Percentiles rank a stretch among this genome's conserved stretches.
Conservation (phyloP, 169 alveolate genomes). For the Cryptosporidium sp. region DNA sequence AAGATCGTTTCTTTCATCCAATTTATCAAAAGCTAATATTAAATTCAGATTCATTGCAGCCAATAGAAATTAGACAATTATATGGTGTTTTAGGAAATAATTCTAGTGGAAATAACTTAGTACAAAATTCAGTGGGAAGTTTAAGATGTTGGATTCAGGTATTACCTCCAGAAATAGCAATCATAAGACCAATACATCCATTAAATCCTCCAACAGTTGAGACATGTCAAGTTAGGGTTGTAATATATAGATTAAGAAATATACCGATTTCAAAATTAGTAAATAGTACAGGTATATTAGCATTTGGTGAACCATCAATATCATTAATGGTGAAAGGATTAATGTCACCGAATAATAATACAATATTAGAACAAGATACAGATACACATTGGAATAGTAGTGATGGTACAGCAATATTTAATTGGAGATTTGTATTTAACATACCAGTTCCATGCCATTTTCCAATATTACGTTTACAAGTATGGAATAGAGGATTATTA, state of each 20-base stretch:
- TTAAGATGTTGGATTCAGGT: slow-evolving; percentile 75
- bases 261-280: slow-evolving; percentile 62
- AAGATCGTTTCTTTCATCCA: slow-evolving; percentile 75
- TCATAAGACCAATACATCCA: slow-evolving; percentile 68
- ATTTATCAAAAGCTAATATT: slow-evolving; percentile 36
- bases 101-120: not conserved
- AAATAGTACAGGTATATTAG: slow-evolving; percentile 62
- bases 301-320: slow-evolving; percentile 72
- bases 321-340: slow-evolving; percentile 72
- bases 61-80: slow-evolving; percentile 68
- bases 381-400: slow-evolving; percentile 91
- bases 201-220: slow-evolving; percentile 72
- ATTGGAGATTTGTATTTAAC: slow-evolving; percentile 90
- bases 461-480: slow-evolving; percentile 86
- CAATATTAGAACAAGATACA: slow-evolving; percentile 78
- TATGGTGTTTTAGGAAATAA: slow-evolving; percentile 4
- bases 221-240: slow-evolving; percentile 74
- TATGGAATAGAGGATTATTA: slow-evolving; percentile 76
- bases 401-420: slow-evolving; percentile 89
- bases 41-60: slow-evolving; percentile 32
- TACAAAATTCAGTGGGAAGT: slow-evolving; percentile 60
- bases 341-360: slow-evolving; percentile 68
- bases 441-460: slow-evolving; percentile 87
- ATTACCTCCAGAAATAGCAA: slow-evolving; percentile 69
- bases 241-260: slow-evolving; percentile 51